These are phyloP conservation scores for Halophytophthora batemanensis DNA, from an alignment of 352 stramenopile genomes.

Conservation along the genomic window DNA sequence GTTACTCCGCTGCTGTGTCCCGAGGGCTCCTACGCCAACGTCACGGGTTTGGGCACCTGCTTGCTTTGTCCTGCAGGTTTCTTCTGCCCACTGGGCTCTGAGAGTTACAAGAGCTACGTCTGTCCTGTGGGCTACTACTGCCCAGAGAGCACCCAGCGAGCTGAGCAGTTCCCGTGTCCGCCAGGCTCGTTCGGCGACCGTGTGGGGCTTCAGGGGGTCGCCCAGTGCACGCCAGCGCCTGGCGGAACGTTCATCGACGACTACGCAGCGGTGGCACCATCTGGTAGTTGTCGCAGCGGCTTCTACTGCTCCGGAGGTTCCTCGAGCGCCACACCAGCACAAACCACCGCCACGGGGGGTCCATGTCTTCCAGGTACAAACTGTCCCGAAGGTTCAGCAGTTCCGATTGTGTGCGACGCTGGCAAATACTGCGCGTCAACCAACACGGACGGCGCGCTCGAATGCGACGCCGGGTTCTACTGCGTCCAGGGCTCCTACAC, in stretches of 20 bases:
- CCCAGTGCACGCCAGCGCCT: constrained; percentile 64
- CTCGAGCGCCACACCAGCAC: constrained; percentile 42
- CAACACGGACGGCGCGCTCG: constrained; percentile 63
- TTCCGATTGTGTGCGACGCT: constrained; percentile 78
- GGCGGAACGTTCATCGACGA: constrained; percentile 62
- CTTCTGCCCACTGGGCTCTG: constrained; percentile 47
- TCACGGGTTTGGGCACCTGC: constrained; percentile 24
- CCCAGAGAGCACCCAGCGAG: constrained; percentile 48
- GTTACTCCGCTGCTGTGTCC: constrained; percentile 28
- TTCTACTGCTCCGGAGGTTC: constrained; percentile 82
- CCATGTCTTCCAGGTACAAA: constrained; percentile 85
- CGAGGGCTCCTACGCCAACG: constrained; percentile 41
- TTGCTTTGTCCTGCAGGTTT: constrained; percentile 34
- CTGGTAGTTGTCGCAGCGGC: constrained; percentile 62
- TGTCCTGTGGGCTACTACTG: constrained; percentile 88
- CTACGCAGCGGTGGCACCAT: constrained; percentile 44
- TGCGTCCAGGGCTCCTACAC: constrained; percentile 87
- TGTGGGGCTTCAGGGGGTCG: constrained; percentile 33
- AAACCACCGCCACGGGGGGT: constrained; percentile 37
- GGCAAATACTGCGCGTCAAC: constrained; percentile 79
- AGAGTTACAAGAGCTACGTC: constrained; percentile 34
- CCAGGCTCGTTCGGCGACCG: constrained; percentile 73
- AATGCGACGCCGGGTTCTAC: constrained; percentile 83
- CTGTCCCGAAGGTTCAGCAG: constrained; percentile 79
- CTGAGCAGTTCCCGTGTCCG: constrained; percentile 65